Conservation (phyloP, 1,139 yeast species). For the Groenewaldozyma auringiensis region DNA sequence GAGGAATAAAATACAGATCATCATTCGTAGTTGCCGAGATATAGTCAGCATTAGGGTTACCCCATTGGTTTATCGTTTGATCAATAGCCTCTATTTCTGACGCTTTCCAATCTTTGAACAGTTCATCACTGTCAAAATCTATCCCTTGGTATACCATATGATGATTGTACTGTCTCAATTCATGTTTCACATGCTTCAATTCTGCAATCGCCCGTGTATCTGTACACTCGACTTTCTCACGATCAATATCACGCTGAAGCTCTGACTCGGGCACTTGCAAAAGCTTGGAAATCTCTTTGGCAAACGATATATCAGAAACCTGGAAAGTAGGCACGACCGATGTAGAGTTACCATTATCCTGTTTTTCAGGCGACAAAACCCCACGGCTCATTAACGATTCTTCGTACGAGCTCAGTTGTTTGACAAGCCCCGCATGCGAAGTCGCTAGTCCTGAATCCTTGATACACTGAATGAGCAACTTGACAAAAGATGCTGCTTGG, state of each 20-base stretch:
- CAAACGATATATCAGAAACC: conserved; percentile 24
- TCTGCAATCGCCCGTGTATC: conserved; percentile 43
- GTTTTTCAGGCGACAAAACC: conserved; percentile 20
- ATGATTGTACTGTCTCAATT: conserved; percentile 39
- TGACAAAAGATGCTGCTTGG: conserved; percentile 53
- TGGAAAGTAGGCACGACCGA: conserved; percentile 22
- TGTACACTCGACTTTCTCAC: conserved; percentile 36
- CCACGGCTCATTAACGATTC: conserved; percentile 30
- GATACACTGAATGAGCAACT: conserved; percentile 44
- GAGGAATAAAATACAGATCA: conserved; percentile 23
- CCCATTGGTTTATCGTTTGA: conserved; percentile 26
- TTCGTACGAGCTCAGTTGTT: conserved; percentile 28
- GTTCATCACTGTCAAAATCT: conserved; percentile 38
- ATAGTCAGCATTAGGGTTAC: not conserved
- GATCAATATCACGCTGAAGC: conserved; percentile 22
- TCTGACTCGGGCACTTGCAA: conserved; percentile 22
- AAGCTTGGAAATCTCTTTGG: conserved; percentile 19
- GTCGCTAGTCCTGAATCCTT: conserved; percentile 28
- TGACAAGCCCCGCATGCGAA: conserved; percentile 22
- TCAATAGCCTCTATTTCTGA: conserved; percentile 38
- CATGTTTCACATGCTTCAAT: conserved; percentile 36
- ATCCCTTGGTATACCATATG: conserved; percentile 31
- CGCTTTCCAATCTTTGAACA: conserved; percentile 48
- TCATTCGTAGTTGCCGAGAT: conserved; percentile 8
- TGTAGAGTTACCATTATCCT: conserved; percentile 9